Base-by-base conservation (phyloP, 805 yeast genomes). In the Kluyveromyces wickerhamii region DNA sequence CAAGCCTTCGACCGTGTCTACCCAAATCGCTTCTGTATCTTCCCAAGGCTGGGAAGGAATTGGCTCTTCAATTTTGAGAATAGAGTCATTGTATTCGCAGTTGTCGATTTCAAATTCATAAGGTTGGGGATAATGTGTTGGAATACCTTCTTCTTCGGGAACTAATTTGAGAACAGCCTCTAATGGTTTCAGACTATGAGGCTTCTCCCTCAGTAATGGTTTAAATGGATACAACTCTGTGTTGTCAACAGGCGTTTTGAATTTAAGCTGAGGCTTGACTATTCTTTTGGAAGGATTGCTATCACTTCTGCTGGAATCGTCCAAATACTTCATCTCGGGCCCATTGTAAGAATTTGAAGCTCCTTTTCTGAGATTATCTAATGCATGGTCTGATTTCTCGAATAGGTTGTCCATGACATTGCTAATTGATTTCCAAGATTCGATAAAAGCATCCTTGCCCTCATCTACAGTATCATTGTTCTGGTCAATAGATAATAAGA, bases 91-190 rank as follows among this genome's bases (percentile, higher is more conserved):
- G 52, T 84, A 88, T 29, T 74, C 75, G 38, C 75, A 79, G 22
- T 67, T 59, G 48, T 68, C 67, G 29, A 89, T 89, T 57, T 89
- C 97, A 24, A 60, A 56, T 30, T 65, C 72, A 50, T 92, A 89
- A 0, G 98, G 98, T 33, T 92, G 92, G 7, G 68, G 69, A 51
- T 77, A 81, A 55, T 77, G 84, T 7, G 70, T 48, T 4, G 83
- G 79, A 21, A 62, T 59, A 16, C 62, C 64, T 4, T 63, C 68
- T 1, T 52, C 57, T 12, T 46, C 63, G 5, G 54, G 49, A 27
- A 60, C 62, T 48, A 71, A 48, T 36, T 41, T 45, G 27, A 70
- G 38, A 5, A 75, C 61, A 18, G 77, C 74, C n/a, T 73, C 73
- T 15, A 78, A 66, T 0, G 83, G 59, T 29, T 57, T 59, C 7